A percentile compares a stretch with the other conserved stretches of the same genome.
phyloP scores from a whole-genome alignment of 805 yeast species.

The Nakazawaea wyomingensis region DNA sequence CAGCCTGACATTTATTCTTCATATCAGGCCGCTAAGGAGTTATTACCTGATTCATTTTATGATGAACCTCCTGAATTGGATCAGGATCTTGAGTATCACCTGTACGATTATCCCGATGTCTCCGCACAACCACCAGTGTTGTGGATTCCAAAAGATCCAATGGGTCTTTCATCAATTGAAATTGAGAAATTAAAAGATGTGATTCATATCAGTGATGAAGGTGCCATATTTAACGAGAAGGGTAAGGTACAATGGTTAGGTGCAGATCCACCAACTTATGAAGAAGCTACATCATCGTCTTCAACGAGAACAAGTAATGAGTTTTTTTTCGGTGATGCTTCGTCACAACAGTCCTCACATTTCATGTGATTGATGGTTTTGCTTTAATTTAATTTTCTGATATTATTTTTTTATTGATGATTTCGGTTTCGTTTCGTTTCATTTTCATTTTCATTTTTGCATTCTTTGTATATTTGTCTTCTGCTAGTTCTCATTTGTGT shows the following conservation, averaged over 20 bases:
- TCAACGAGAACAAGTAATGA: no score
- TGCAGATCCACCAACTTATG: constrained; percentile 39
- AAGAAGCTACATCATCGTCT: background rate
- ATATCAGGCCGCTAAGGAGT: constrained; percentile 40
- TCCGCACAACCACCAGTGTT: constrained; percentile 64
- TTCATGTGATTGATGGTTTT: no score
- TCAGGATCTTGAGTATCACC: constrained; percentile 47
- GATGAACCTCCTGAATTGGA: constrained; percentile 38
- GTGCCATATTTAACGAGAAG: constrained; percentile 51
- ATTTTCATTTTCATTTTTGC: no score
- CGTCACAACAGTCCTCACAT: background rate
- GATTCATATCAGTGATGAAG: constrained; percentile 62
- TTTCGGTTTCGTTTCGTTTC: no score
- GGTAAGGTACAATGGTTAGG: constrained; percentile 45
- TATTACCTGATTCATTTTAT: constrained; percentile 57
- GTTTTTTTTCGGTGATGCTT: background rate
- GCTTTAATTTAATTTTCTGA: no score
- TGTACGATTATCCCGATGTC: constrained; percentile 75
- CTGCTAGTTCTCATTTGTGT: no score
- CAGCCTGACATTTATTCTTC: constrained; percentile 50
- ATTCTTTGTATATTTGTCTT: no score
- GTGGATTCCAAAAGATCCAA: constrained; percentile 90
- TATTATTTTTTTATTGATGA: no score
- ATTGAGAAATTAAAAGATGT: constrained; percentile 50
- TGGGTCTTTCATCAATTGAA: constrained; percentile 68